Evolutionary conservation across 1,284 basidiomycete species (phyloP).

Genomic region (Laetiporus sulphureus): DNA sequence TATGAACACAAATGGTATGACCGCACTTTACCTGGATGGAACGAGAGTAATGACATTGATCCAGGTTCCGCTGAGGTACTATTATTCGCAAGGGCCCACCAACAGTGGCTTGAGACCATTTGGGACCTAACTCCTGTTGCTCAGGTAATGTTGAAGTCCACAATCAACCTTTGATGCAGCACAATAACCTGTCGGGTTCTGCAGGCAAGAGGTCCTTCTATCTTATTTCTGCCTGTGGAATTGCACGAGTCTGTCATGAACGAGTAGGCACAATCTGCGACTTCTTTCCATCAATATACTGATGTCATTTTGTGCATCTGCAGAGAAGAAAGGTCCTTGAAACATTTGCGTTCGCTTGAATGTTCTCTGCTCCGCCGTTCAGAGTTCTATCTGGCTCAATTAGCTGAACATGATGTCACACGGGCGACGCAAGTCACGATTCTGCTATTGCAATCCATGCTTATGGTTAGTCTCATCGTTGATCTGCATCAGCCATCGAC

Average conservation of each 20-base stretch:
- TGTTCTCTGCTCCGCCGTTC: slow-evolving; percentile 16
- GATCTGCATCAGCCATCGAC: no score
- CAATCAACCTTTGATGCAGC: no score
- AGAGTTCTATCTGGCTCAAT: slow-evolving; percentile 4
- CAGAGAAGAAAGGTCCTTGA: slow-evolving; percentile 15
- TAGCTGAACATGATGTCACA: slow-evolving; percentile 1
- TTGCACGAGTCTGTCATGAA: slow-evolving; percentile 16
- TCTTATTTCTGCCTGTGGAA: slow-evolving; percentile 22
- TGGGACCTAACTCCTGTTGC: slow-evolving; percentile 28
- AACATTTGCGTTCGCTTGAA: slow-evolving; percentile 14
- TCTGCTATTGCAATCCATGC: slow-evolving; percentile 10
- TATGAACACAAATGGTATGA: slow-evolving; percentile 31
- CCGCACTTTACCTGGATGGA: no score
- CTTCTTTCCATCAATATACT: slow-evolving; percentile 1
- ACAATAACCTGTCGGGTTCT: no score
- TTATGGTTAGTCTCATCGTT: no score
- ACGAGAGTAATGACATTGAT: no score
- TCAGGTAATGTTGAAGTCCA: no score
- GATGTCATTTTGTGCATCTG: slow-evolving; percentile 14
- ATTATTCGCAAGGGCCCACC: slow-evolving; percentile 22
- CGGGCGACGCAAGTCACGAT: slow-evolving; percentile 11
- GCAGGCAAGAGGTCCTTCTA: slow-evolving; percentile 21
- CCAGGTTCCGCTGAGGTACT: no score
- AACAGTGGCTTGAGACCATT: slow-evolving; percentile 44
- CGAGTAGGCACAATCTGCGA: slow-evolving; percentile 18